Base-by-base conservation (phyloP, 331 rosid genomes). In the Rhamnella rubrinervis region DNA sequence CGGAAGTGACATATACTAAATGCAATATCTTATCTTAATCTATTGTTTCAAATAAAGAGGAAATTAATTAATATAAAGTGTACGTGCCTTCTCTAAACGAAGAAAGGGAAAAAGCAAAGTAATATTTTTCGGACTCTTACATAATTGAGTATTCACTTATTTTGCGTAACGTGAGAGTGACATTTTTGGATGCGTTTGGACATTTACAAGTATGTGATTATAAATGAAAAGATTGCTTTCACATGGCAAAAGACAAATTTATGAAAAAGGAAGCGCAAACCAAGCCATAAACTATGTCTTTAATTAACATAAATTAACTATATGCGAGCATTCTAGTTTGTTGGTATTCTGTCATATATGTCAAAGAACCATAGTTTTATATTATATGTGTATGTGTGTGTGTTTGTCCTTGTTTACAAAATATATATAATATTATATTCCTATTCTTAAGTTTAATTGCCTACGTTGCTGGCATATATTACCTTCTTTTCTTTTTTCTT, bases 111-210 rank as follows among this genome's bases (percentile, higher is more conserved):
- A 61, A 2, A 28, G 37, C 17, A 12, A 61, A 14, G 28, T 60
- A 39, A 61, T 21, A 52, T 9, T 51, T 31, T 70, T 35, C 66
- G 49, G 13, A 70, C 35, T 35, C 59, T 19, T 47, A 14, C 53
- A 50, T 51, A 31, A 49, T 52, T 61, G 63, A 71, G 55, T 39
- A 14, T 15, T 50, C n/a, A 14, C 35, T 71, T 15, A 15, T 19
- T 60, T 46, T 49, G 28, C 40, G 60, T 49, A 49, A 50, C 49
- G 5, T 50, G 75, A 70, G 21, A 19, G 4, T 60, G 67, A 70
- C 61, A 49, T 15, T 7, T 53, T 59, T 37, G 51, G 60, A 28
- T 28, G 51, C 8, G 35, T 14, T 18, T 2, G 35, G 20, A 28
- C 21, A 38, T 40, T 62, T 39, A 10, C 19, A 12, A 26, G 35